These are phyloP conservation scores for Yarrowia sp. DNA, from an alignment of 805 yeast species.

Conservation along the genomic window DNA sequence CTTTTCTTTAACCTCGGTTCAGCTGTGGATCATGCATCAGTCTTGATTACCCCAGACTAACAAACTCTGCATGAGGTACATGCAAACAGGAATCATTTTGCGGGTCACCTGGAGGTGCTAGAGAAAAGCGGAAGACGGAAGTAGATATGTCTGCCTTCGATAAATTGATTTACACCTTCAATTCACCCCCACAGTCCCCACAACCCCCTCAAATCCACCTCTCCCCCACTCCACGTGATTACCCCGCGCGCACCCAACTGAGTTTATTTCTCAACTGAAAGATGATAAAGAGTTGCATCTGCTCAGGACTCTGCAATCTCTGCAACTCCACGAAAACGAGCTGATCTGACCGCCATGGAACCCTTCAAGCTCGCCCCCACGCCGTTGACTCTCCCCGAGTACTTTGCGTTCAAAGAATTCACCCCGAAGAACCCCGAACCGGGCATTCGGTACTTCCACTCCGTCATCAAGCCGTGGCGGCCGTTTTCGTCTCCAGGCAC, in stretches of 20 bases:
- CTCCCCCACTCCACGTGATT: constrained; percentile 8
- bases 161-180: too few relatives aligned
- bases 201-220: background rate
- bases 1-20: too few relatives aligned
- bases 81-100: too few relatives aligned
- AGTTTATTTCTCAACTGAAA: constrained; percentile 15
- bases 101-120: too few relatives aligned
- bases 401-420: constrained; percentile 19
- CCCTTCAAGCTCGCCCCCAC: constrained; percentile 31
- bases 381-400: constrained; percentile 18
- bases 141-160: too few relatives aligned
- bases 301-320: background rate
- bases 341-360: background rate
- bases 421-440: constrained; percentile 30
- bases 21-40: too few relatives aligned
- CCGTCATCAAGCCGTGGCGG: constrained; percentile 35
- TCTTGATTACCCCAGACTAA: too few relatives aligned
- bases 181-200: background rate
- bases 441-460: constrained; percentile 24
- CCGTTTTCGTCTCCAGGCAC: constrained; percentile 38
- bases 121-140: too few relatives aligned
- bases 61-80: too few relatives aligned
- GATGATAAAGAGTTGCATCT: constrained; percentile 5
- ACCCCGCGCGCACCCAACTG: constrained; percentile 10
- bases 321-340: too few relatives aligned